Base-by-base conservation (phyloP, 352 stramenopile genomes). In the Blastocystis sp. region DNA sequence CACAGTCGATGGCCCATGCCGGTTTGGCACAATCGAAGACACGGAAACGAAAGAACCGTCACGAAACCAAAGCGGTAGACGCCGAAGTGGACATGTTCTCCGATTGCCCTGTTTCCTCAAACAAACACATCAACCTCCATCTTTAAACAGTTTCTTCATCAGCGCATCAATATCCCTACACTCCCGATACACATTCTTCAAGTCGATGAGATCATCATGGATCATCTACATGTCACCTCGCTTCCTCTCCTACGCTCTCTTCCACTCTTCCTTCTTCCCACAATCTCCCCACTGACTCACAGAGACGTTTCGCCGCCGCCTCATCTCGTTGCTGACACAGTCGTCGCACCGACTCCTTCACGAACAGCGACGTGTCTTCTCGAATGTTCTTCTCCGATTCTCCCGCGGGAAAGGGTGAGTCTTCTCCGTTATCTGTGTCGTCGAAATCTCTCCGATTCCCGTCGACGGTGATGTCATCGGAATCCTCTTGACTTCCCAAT, bases 71-170 rank as follows among this genome's bases (percentile, higher is more conserved):
- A 21, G 67, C 67, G 36, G 67, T 78, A 21, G 67, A 78, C 38
- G 67, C 44, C 14, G 67, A 78, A 18, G 34, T 78, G 21, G 67
- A 78, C 38, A 78, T 78, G 42, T 78, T 78, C 57, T 32, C 32
- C 24, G 67, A 78, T 61, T 78, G 8, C 9, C 29, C 24, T 78
- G 67, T 78, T 78, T 78, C 57, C 32, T 67, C 24, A 32, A 67
- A 34, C 21, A 32, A 67, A 11, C 16, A 40, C 1, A 67, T 34
- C 57, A 36, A 61, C 57, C 49, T 24, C 67, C 67, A 4, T 61
- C 36, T 38, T 40, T 40, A 61, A 57, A 78, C 24, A 78, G 29
- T 29, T 59, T 32, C 7, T 61, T 27, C n/a, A 78, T 24, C n/a
- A 42, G 46, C 27, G 56, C 56, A 56, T 57, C 42, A n/a, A 78